Evolutionary conservation across 2,329 filamentous ascomycete genomes (phyloP), one percentile per base, ranked within the genome.

Genomic region (Fusarium sp.): DNA sequence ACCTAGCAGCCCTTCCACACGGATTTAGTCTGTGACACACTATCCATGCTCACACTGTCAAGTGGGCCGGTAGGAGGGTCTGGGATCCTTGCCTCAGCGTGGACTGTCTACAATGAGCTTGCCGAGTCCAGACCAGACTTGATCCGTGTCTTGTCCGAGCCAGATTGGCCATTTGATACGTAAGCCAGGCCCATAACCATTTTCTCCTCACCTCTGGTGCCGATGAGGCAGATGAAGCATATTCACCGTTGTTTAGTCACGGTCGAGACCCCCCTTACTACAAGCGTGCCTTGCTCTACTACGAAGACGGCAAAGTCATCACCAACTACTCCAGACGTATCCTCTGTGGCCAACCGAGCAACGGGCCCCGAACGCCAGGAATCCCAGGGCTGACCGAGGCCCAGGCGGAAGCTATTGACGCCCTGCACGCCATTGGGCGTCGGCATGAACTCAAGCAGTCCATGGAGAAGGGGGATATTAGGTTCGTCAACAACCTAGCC

Each of bases 51-150:
- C 86, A 89, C 71, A 58, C 59, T 7, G 75, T 51, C 36, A 2
- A 18, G 40, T 23, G 40, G 40, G 44, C 11, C 13, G 56, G 59
- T 27, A 8, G 87, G 87, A 0, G 87, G 88, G 1, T 77, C 83
- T 49, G 87, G 85, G 63, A 82, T 84, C 64, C 75, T 89, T 11
- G 82, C 86, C 0, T 86, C 84, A 64, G 83, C 81, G 9, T 86
- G 83, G 82, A 78, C 79, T 2, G 83, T 90, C 1, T 90, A 89
- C 74, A 90, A 90, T 67, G 84, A 89, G 70, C 79, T 90, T 1
- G 87, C 87, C 0, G 77, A 76, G 16, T 85, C 81, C 0, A 77
- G 87, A 13, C 87, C 87, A 0, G 87, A 89, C 68, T 75, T 89
- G 4, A 83, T 90, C 25, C 78, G 82, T 4, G 86, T 84, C 0